A percentile compares a stretch with the other conserved stretches of the same genome.
These are phyloP conservation scores for Claviceps sp. DNA, from an alignment of 2,329 filamentous ascomycete species.

Conservation along the genomic window DNA sequence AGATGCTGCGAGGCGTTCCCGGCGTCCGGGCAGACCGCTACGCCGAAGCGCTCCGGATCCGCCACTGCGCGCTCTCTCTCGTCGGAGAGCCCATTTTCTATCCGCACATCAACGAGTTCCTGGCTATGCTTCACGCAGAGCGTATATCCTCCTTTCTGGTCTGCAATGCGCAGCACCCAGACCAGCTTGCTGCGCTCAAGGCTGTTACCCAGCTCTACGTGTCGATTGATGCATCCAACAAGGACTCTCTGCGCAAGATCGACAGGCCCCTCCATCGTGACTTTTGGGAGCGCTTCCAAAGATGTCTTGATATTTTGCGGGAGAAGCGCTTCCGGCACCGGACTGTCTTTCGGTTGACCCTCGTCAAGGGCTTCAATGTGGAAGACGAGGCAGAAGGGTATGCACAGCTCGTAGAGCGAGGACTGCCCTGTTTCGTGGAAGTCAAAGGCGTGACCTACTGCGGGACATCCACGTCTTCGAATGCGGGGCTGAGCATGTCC, in stretches of 20 bases:
- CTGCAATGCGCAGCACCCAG: constrained; percentile 93
- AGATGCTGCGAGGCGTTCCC: constrained; percentile 87
- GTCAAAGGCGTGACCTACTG: constrained; percentile 97
- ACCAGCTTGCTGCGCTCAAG: constrained; percentile 68
- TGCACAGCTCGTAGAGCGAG: constrained; percentile 73
- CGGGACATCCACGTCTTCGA: constrained; percentile 72
- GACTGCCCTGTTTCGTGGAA: constrained; percentile 83
- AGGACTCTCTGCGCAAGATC: constrained; percentile 74
- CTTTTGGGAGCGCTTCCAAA: constrained; percentile 92
- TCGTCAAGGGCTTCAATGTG: constrained; percentile 97
- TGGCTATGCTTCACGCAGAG: constrained; percentile 69
- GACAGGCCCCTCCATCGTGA: constrained; percentile 87
- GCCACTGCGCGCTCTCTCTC: constrained; percentile 81
- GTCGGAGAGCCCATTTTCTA: constrained; percentile 99
- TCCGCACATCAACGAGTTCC: constrained; percentile 88
- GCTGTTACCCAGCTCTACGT: constrained; percentile 94
- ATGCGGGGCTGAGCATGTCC: constrained; percentile 85
- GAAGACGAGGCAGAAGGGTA: constrained; percentile 89
- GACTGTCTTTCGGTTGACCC: constrained; percentile 86
- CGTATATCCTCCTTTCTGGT: constrained; percentile 90
- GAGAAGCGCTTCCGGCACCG: constrained; percentile 74
- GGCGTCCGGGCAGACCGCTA: constrained; percentile 87
- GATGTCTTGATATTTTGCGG: constrained; percentile 78
- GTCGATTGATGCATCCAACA: constrained; percentile 87
- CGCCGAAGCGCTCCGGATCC: constrained; percentile 80